phyloP scores from a whole-genome alignment of 75 land plant species.

The Sequoiadendron giganteum region DNA sequence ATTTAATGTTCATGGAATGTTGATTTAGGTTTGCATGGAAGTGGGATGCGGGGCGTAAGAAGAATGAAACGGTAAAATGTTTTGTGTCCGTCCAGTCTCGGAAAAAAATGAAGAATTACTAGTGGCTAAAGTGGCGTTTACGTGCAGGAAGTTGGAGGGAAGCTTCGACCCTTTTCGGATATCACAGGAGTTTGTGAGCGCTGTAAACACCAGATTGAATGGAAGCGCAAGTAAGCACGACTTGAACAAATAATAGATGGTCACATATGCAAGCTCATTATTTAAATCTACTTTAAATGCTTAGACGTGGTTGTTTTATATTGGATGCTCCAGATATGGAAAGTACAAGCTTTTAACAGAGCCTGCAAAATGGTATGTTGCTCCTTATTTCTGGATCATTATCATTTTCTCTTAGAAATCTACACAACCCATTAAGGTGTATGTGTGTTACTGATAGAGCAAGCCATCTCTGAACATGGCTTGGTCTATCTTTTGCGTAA shows the following conservation, averaged over 20 bases:
- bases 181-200: constrained; percentile 81
- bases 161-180: constrained; percentile 56
- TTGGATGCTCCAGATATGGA: constrained; percentile 50
- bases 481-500: no score
- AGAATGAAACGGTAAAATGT: constrained; percentile 63
- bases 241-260: neutral
- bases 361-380: constrained; percentile 77
- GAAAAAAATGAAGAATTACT: no score
- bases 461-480: no score
- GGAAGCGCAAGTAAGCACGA: constrained; percentile 60
- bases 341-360: constrained; percentile 80
- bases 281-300: neutral
- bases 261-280: neutral
- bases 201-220: constrained; percentile 84
- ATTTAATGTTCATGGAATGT: neutral
- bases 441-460: neutral
- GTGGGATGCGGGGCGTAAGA: constrained; percentile 65
- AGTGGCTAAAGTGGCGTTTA: neutral
- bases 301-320: neutral
- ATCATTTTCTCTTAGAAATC: neutral
- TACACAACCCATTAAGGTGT: neutral
- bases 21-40: constrained; percentile 66
- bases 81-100: neutral
- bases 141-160: constrained; percentile 76
- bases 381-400: neutral